Evolutionary conservation across 129 eudicot species (phyloP).

Genomic region (Chrysanthemum lavandulifolium): DNA sequence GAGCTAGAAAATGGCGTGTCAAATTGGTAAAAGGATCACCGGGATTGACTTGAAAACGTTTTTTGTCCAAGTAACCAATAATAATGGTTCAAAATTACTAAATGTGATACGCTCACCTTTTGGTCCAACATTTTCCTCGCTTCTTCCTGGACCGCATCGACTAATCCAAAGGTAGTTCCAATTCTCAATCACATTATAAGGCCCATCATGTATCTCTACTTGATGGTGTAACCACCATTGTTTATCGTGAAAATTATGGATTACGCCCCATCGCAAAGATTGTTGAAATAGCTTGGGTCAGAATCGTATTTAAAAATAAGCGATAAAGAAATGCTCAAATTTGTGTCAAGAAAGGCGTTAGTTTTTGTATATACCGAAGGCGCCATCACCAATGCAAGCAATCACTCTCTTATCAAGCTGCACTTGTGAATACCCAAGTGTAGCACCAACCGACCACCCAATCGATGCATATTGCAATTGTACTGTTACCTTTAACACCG

Average conservation of each 20-base stretch:
- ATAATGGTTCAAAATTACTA: too few relatives aligned
- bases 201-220: constrained; percentile 75
- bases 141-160: constrained; percentile 74
- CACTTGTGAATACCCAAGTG: constrained; percentile 81
- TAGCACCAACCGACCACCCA: constrained; percentile 84
- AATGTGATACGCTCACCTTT: constrained; percentile 37
- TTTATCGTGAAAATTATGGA: constrained; percentile 63
- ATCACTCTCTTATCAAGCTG: constrained; percentile 59
- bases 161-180: constrained; percentile 76
- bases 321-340: too few relatives aligned
- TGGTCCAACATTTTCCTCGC: constrained; percentile 68
- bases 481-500: constrained; percentile 43
- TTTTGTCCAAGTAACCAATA: too few relatives aligned
- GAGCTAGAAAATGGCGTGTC: too few relatives aligned
- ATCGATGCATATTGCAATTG: constrained; percentile 83
- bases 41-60: too few relatives aligned
- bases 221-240: constrained; percentile 77
- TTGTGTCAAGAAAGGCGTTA: too few relatives aligned
- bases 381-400: constrained; percentile 81
- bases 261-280: constrained; percentile 60
- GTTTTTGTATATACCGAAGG: constrained; percentile 43
- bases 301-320: constrained; percentile 26
- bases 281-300: constrained; percentile 64
- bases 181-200: constrained; percentile 72
- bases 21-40: too few relatives aligned